Percentiles rank a stretch among this genome's conserved stretches.
Conservation (phyloP, 306 rosid genomes). For the Geum urbanum region DNA sequence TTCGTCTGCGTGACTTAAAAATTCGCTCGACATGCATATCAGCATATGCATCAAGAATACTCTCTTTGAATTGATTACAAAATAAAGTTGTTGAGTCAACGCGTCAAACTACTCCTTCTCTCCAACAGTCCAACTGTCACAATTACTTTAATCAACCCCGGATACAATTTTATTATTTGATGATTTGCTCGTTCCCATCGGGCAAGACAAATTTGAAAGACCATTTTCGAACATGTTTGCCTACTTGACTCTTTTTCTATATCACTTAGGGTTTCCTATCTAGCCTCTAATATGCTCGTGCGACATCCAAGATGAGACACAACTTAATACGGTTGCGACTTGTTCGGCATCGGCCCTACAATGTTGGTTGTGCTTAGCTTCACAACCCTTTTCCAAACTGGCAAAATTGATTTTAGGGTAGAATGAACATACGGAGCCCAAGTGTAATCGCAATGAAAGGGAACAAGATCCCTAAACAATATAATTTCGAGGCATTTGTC, state of each 20-base stretch:
- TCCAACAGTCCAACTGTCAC: slow-evolving; percentile 53
- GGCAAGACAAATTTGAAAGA: slow-evolving; percentile 40
- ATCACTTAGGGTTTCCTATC: not conserved
- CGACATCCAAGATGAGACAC: slow-evolving; percentile 48
- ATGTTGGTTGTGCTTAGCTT: slow-evolving; percentile 46
- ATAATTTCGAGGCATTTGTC: slow-evolving; percentile 49
- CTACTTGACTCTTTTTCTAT: slow-evolving; percentile 32
- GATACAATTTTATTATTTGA: slow-evolving; percentile 27
- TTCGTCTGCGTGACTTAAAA: not conserved
- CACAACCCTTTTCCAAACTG: not conserved
- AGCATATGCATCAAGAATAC: not conserved
- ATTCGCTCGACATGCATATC: not conserved
- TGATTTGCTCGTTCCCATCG: slow-evolving; percentile 36
- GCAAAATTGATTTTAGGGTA: slow-evolving; percentile 19
- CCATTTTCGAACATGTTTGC: slow-evolving; percentile 49
- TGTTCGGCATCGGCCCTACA: slow-evolving; percentile 70
- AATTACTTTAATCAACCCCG: slow-evolving; percentile 31
- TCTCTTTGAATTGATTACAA: not conserved
- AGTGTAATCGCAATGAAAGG: slow-evolving; percentile 33
- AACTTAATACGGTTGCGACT: slow-evolving; percentile 31
- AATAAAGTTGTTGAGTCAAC: slow-evolving; percentile 9
- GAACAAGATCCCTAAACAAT: slow-evolving; percentile 59
- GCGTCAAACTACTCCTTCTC: slow-evolving; percentile 15
- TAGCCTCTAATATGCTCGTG: slow-evolving; percentile 36
- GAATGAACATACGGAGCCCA: slow-evolving; percentile 40